Conservation (phyloP, 495 filamentous ascomycete genomes). For the Trichoderma virens region DNA sequence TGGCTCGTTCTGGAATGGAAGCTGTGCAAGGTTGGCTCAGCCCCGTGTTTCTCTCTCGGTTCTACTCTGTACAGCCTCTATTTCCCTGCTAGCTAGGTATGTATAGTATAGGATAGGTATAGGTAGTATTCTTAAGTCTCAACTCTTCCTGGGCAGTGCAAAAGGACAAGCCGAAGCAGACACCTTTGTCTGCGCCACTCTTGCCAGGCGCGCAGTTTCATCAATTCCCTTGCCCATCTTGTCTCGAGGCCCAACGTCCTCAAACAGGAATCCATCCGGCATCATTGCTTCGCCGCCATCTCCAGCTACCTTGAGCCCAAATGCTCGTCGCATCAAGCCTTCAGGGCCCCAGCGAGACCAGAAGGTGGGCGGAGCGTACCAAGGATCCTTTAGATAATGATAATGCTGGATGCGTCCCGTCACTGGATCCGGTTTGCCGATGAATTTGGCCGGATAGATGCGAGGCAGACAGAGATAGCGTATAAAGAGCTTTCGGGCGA, state of each 20-base stretch:
- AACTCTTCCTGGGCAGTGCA: neutral
- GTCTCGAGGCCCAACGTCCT: conserved; percentile 50
- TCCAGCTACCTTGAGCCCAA: conserved; percentile 53
- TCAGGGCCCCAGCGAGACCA: conserved; percentile 52
- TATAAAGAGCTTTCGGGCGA: conserved; percentile 42
- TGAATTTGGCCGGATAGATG: conserved; percentile 32
- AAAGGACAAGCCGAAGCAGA: conserved; percentile 51
- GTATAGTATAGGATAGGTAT: too few species aligned
- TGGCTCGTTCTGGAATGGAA: too few species aligned
- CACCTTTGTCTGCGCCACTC: conserved; percentile 29
- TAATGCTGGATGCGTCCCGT: conserved; percentile 43
- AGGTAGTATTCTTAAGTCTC: too few species aligned
- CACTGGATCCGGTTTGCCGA: conserved; percentile 37
- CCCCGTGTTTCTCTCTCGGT: too few species aligned
- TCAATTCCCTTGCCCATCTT: conserved; percentile 50
- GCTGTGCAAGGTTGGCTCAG: too few species aligned
- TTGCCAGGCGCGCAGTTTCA: conserved; percentile 26
- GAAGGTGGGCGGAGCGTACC: conserved; percentile 54
- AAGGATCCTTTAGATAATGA: conserved; percentile 47
- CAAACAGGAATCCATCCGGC: conserved; percentile 50
- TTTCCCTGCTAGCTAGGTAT: too few species aligned
- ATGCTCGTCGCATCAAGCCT: conserved; percentile 45
- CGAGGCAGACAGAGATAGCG: conserved; percentile 52
- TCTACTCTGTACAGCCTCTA: too few species aligned
- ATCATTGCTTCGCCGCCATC: conserved; percentile 48